Percentiles rank a stretch among this genome's conserved stretches.
Conservation (phyloP, 306 rosid species). For the Gynostemma pentaphyllum region DNA sequence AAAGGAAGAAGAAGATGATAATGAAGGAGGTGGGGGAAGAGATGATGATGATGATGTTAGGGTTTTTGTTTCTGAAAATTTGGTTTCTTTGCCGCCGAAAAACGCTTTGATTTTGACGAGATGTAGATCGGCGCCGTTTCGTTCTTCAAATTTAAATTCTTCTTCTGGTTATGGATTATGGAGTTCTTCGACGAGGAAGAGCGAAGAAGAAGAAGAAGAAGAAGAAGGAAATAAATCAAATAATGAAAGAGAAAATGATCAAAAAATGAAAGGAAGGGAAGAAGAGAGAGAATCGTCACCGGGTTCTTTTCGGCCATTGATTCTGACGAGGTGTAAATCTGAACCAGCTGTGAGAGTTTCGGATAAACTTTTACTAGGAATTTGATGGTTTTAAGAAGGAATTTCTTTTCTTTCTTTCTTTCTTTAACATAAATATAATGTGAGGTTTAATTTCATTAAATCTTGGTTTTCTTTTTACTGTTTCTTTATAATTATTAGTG, state of each 20-base stretch:
- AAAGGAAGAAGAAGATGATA: slow-evolving; percentile 15
- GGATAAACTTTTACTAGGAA: slow-evolving; percentile 37
- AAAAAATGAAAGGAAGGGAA: not conserved
- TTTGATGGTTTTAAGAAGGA: too few relatives aligned
- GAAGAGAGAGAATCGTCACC: not conserved
- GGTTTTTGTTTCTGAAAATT: slow-evolving; percentile 12
- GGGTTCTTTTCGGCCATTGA: slow-evolving; percentile 16
- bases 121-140: slow-evolving; percentile 73
- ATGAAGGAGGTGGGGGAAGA: not conserved
- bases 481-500: too few relatives aligned
- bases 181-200: slow-evolving; percentile 36
- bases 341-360: slow-evolving; percentile 60
- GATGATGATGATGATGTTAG: slow-evolving; percentile 8
- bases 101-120: slow-evolving; percentile 62
- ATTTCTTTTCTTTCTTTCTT: too few relatives aligned
- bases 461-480: too few relatives aligned
- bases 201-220: slow-evolving; percentile 22
- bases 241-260: slow-evolving; percentile 10
- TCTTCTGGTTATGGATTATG: slow-evolving; percentile 47
- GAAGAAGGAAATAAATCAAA: slow-evolving; percentile 14
- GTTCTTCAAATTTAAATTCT: too few relatives aligned
- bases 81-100: slow-evolving; percentile 38
- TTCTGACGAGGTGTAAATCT: slow-evolving; percentile 76
- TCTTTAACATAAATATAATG: too few relatives aligned
- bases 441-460: too few relatives aligned